A percentile compares a stretch with the other conserved stretches of the same genome.
phyloP scores from a whole-genome alignment of 2,329 filamentous ascomycete species.

The Leptoxyphium fumago region DNA sequence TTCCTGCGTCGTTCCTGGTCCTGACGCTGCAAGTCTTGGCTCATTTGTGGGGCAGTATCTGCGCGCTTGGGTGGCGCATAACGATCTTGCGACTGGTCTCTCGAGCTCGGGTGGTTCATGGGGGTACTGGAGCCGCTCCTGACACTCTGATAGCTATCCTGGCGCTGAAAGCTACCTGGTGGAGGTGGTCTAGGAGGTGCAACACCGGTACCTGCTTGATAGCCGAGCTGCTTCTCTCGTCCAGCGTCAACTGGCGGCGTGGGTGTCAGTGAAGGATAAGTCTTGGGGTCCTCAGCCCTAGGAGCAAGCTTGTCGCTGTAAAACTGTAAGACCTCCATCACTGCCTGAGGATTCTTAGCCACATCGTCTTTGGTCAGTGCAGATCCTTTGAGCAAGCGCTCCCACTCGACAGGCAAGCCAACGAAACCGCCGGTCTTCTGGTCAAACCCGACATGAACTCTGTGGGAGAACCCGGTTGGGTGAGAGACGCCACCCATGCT shows the following conservation, averaged over 20 bases:
- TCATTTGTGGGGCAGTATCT: constrained; percentile 19
- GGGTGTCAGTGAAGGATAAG: constrained; percentile 53
- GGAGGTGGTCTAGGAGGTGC: constrained; percentile 34
- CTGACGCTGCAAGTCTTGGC: constrained; percentile 10
- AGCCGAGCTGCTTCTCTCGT: constrained; percentile 35
- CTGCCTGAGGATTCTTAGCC: constrained; percentile 68
- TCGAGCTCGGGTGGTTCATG: constrained; percentile 8
- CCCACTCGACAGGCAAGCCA: constrained; percentile 89
- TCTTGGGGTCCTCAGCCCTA: constrained; percentile 53
- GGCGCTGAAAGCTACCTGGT: constrained; percentile 26
- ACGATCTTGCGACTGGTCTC: constrained; percentile 14
- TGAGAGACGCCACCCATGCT: constrained; percentile 98
- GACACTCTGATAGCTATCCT: constrained; percentile 29
- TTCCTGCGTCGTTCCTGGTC: constrained; percentile 25
- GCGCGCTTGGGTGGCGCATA: constrained; percentile 13
- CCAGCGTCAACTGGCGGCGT: constrained; percentile 42
- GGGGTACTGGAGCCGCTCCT: constrained; percentile 11
- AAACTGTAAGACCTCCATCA: constrained; percentile 71
- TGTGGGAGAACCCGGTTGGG: constrained; percentile 93
- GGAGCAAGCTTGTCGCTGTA: constrained; percentile 69
- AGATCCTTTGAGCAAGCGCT: constrained; percentile 86
- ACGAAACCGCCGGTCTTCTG: constrained; percentile 90
- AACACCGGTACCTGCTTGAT: constrained; percentile 30
- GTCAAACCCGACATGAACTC: constrained; percentile 95
- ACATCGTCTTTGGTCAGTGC: constrained; percentile 98